phyloP scores from a whole-genome alignment of 345 rosid genomes.

The Sisymbrium altissimum region DNA sequence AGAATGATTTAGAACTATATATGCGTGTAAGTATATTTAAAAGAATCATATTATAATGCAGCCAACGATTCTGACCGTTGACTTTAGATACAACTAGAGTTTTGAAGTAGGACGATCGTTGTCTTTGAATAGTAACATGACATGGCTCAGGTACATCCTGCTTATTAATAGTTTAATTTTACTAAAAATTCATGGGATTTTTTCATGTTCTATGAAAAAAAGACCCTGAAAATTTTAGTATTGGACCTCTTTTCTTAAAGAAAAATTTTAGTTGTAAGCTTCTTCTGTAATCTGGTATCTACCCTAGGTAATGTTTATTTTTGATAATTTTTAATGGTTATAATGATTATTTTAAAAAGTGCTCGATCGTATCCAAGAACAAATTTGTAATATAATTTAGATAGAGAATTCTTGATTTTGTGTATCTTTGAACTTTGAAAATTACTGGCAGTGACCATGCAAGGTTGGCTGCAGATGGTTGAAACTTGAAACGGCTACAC shows the following conservation, averaged over 20 bases:
- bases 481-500: constrained; percentile 16
- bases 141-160: constrained; percentile 18
- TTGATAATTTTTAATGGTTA: background rate
- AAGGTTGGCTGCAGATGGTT: constrained; percentile 25
- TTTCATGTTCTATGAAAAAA: background rate
- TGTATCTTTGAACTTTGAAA: constrained; percentile 21
- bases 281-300: background rate
- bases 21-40: background rate
- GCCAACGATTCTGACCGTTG: constrained; percentile 81
- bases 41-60: background rate
- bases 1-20: background rate
- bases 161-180: background rate
- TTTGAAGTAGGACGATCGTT: constrained; percentile 6
- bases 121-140: constrained; percentile 9
- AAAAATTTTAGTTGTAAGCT: background rate
- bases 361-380: background rate
- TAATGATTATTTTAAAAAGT: background rate
- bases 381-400: background rate
- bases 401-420: background rate
- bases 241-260: background rate
- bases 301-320: background rate
- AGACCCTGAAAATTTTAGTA: background rate
- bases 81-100: constrained; percentile 23
- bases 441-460: background rate
- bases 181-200: background rate